Base-by-base conservation (phyloP, 352 stramenopile species). In the Elongisporangium anandrum region DNA sequence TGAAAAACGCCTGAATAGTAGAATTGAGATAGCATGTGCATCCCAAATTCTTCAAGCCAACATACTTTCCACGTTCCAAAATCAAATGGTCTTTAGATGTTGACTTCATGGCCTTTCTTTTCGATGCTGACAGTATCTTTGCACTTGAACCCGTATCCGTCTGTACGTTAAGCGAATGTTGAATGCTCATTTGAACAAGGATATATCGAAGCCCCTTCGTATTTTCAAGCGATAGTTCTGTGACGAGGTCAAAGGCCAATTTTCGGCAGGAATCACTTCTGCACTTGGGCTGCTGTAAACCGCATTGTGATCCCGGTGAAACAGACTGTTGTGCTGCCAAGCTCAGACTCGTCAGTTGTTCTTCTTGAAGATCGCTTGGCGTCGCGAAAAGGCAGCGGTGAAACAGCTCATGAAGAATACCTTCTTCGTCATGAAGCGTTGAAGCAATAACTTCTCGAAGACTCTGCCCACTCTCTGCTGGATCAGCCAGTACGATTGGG, bases 11-110 rank as follows among this genome's bases (percentile, higher is more conserved):
- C 65, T 99, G 96, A 6, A 99, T 77, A 5, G 88, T 96, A 21
- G 82, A 95, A 70, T 98, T 98, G 66, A 99, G 65, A 61, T 99
- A 99, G 75, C 96, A 99, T 7, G 96, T 98, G 59, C 88, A 98
- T 1, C 95, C 92, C 34, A 98, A 71, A 57, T 99, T 99, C 59
- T 97, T 97, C 24, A 99, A 65, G 15, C 96, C 96, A 38, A 97
- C 83, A 53, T 96, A 95, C 60, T 92, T 92, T 34, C 72, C 81
- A 8, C 83, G 79, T 54, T 89, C 74, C 20, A 87, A 56, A 16
- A 73, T 50, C 39, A 80, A 65, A 20, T 58, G 59, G 17, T 41
- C 56, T 7, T 52, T 45, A 7, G 57, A 23, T 17, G 62, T 41
- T 17, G 79, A 72, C 58, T 79, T 84, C 10, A 67, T 57, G 9